These are phyloP conservation scores for Microthlaspi erraticum DNA, from an alignment of 345 rosid genomes.

Conservation along the genomic window DNA sequence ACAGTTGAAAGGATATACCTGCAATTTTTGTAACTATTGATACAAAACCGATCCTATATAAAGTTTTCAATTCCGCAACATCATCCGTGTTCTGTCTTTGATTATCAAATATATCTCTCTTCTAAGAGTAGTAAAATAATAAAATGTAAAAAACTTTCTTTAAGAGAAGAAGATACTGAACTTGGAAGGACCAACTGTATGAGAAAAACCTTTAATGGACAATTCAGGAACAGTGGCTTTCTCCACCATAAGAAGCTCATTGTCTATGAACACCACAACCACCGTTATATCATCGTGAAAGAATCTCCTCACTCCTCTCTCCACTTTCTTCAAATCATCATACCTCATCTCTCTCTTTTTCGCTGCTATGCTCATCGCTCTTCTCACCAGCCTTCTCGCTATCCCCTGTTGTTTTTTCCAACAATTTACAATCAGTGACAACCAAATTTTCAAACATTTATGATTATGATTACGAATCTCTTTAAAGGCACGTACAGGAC, in stretches of 20 bases:
- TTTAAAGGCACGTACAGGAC: conserved; percentile 56
- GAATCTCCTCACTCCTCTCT: conserved; percentile 64
- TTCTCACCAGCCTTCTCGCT: conserved; percentile 71
- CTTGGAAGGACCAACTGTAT: conserved; percentile 71
- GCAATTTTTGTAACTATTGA: conserved; percentile 36
- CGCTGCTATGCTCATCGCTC: conserved; percentile 74
- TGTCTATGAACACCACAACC: conserved; percentile 81
- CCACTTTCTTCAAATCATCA: conserved; percentile 69
- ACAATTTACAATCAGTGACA: background rate
- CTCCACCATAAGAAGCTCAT: conserved; percentile 49
- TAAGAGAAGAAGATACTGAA: conserved; percentile 53
- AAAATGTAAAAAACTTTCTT: background rate
- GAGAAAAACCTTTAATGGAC: conserved; percentile 67
- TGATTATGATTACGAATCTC: background rate
- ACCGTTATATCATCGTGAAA: conserved; percentile 93
- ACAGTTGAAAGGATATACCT: conserved; percentile 5
- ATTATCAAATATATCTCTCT: conserved; percentile 1
- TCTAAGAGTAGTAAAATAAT: conserved; percentile 14
- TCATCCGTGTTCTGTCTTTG: conserved; percentile 8
- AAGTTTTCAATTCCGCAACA: conserved; percentile 23
- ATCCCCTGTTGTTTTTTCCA: conserved; percentile 62
- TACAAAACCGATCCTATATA: conserved; percentile 32
- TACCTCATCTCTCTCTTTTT: conserved; percentile 72
- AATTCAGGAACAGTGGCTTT: conserved; percentile 57
- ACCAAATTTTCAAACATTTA: background rate